Conservation (phyloP, 2,329 filamentous ascomycete species). For the Aspergillus vadensis region DNA sequence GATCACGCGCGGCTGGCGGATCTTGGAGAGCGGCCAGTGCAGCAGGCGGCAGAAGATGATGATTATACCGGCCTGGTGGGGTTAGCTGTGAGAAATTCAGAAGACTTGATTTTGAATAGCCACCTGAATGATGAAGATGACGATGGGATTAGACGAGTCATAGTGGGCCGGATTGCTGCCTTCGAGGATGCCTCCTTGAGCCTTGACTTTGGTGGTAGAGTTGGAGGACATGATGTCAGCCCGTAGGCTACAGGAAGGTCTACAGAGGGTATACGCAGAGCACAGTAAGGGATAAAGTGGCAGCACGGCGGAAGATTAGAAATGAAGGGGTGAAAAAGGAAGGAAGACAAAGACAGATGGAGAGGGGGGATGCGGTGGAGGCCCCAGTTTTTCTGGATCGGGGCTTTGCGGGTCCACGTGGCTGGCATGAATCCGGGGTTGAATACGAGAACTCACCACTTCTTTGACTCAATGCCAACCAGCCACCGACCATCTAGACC, state of each 20-base stretch:
- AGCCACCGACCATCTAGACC: background rate
- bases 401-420: conserved; percentile 2
- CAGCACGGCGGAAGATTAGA: background rate
- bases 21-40: conserved; percentile 73
- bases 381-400: background rate
- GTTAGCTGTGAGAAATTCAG: background rate
- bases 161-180: conserved; percentile 69
- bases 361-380: conserved; percentile 1
- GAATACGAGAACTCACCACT: background rate
- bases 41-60: conserved; percentile 73
- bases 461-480: background rate
- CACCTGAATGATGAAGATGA: conserved; percentile 75
- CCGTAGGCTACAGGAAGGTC: background rate
- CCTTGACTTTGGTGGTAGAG: conserved; percentile 32
- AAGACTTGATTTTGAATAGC: conserved; percentile 6
- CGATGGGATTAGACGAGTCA: conserved; percentile 70
- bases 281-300: background rate
- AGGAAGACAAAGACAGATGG: background rate
- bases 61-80: conserved; percentile 65
- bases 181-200: conserved; percentile 71
- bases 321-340: background rate
- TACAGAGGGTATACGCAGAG: background rate
- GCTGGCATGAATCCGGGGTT: too few relatives aligned
- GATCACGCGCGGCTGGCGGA: conserved; percentile 80
- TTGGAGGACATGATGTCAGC: conserved; percentile 23